Base-by-base conservation (phyloP, 805 yeast genomes). In the Alloascoidea africana region DNA sequence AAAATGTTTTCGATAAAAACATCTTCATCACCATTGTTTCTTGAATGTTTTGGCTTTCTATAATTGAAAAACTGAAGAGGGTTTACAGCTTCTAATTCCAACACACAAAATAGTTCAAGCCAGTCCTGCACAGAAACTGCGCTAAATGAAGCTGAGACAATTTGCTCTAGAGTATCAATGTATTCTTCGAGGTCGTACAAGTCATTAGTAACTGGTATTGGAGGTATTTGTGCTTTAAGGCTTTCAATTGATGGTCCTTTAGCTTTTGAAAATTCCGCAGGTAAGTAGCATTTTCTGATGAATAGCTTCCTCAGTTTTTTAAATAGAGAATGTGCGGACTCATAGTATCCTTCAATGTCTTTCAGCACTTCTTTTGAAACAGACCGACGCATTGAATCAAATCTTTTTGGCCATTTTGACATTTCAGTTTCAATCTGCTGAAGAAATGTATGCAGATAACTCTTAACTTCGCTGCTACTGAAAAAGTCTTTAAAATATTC, bases 401-500 rank as follows among this genome's bases (percentile, higher is more conserved):
- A 27, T 19, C 34, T 14, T 35, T 38, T 44, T 17, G 41, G 44
- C 54, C 57, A 55, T 6, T 32, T 27, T 2, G 56, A 53, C 5
- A 80, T 69, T 44, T 79, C 89, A 43, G 72, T 66, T 47, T 84
- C 86, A 55, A 79, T 71, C 5, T 70, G 56, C 44, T 75, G 76
- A 44, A 85, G 56, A 35, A 85, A 60, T 41, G 76, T 77, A 38
- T 80, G 69, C 48, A 84, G 66, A 2, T 68, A 60, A 3, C 63
- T 59, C 46, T 79, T 74, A 47, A 77, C 74, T 8, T 59, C 55
- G 42, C 77, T 51, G 46, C 80, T 83, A 51, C 75, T 80, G 3
- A 77, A 66, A 49, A 87, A 83, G 51, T 83, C 91, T 18, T 69
- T 57, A 52, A 78, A 86, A 51, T 80, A 83, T 45, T 78, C 76